Base-by-base conservation (phyloP, 768 basidiomycete genomes). In the Kwoniella dejecticola region DNA sequence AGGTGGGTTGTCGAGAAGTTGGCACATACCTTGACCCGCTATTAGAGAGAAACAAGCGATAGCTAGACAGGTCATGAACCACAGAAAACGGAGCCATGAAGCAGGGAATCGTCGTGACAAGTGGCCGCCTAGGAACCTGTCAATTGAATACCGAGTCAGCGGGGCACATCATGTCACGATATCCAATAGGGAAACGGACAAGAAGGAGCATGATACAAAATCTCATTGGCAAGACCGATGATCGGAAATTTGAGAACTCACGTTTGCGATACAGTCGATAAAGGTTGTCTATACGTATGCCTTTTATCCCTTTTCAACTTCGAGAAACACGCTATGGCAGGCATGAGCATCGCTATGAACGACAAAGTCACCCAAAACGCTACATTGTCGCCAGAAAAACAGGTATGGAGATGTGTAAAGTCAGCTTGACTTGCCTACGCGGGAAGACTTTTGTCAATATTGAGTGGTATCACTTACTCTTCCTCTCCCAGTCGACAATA, bases 51-150 rank as follows among this genome's bases (percentile, higher is more conserved):
- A 76, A 26, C 77, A 76, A 24, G 79, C 79, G 17, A 81, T 76
- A 4, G 71, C 76, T 7, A 81, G 60, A 11, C 75, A 77, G 2
- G 70, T 71, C 72, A 81, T 76, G 69, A 82, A 82, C 81, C 80
- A 81, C 21, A 81, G 66, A 63, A 81, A 82, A 17, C 81, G 70
- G n/a, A 74, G 63, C 71, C 81, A 82, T 0, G 75, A 77, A 4
- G 78, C 66, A 0, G 81, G 81, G 53, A 82, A 80, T 15, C 79
- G 61, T 5, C 70, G 54, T 0, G 69, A 53, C 27, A 80, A 67
- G 49, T 78, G 71, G 1, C 77, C 69, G 27, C 78, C 76, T 48
- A 81, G 71, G 57, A 81, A 79, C 10, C 77, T 80, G 49, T n/a
- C n/a, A 2, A 36, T 33, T 11, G 21, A 23, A 19, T n/a, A 38